Base-by-base conservation (phyloP, 179 eudicot species). In the Vitellaria paradoxa region DNA sequence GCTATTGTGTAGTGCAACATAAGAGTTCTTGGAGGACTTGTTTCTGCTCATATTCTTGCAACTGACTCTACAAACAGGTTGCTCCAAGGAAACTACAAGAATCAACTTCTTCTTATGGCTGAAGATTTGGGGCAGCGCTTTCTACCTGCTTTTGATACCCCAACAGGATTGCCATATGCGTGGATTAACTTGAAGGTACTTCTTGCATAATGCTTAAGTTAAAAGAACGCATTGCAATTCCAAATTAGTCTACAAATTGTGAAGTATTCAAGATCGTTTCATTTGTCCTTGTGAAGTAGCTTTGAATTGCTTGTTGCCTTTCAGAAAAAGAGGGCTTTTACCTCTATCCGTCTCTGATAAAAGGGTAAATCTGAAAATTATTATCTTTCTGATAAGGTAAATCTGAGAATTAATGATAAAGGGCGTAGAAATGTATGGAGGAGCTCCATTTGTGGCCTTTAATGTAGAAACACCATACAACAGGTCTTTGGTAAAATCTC, bases 11-110 rank as follows among this genome's bases (percentile, higher is more conserved):
- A 95, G 99, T 93, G 99, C 98, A 95, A 95, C 93, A 95, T 95
- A 93, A 93, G 99, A 95, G 97, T 90, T 88, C 99, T 95, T 88
- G 99, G 99, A 78, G 99, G 99, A 84, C 99, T 95, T 90, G 99
- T 95, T 89, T 91, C 99, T 89, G 97, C 99, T 95, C 99, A 95
- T 93, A 87, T 93, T 91, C 99, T 95, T 90, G 99, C 99, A 84
- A 89, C 89, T 95, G 99, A 95, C 91, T 90, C 97, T 95, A 90
- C 92, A 82, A 90, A 88, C 93, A 91, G 95, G 96, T 93, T 93
- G 85, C 71, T 86, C 81, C 86, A 89, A 88, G 96, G 93, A 83
- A 85, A 83, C 76, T 95, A 95, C 86, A 84, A 86, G 74, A 88
- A 91, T 73, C 88, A 93, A 85, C 89, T 95, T 76, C 98, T 95